phyloP scores from a whole-genome alignment of 2,329 filamentous ascomycete species.

The Cladophialophora psammophila region DNA sequence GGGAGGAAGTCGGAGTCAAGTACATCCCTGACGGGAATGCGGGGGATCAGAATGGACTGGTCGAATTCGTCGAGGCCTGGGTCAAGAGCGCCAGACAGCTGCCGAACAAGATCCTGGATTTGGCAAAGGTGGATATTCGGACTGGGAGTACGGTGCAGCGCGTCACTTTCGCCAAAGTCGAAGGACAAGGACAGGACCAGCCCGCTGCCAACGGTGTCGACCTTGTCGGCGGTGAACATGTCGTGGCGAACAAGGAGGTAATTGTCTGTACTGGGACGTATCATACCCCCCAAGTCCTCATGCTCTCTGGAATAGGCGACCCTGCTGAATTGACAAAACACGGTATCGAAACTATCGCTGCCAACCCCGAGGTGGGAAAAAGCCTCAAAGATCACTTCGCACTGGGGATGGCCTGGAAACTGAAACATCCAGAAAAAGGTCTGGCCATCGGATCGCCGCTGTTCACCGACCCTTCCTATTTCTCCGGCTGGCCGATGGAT shows the following conservation, averaged over 20 bases:
- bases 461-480: conserved; percentile 49
- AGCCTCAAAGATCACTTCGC: conserved; percentile 49
- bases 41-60: conserved; percentile 44
- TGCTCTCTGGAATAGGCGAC: conserved; percentile 46
- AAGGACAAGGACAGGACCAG: conserved; percentile 20
- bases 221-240: conserved; percentile 36
- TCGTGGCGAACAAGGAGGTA: conserved; percentile 50
- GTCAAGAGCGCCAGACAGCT: conserved; percentile 43
- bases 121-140: conserved; percentile 27
- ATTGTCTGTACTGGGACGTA: conserved; percentile 55
- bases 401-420: conserved; percentile 41
- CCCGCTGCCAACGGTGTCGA: conserved; percentile 41
- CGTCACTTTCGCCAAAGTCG: conserved; percentile 36
- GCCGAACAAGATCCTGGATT: conserved; percentile 37
- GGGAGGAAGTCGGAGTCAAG: conserved; percentile 47
- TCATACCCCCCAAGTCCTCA: conserved; percentile 51
- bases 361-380: conserved; percentile 48
- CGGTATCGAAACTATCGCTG: conserved; percentile 43
- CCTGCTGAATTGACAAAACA: conserved; percentile 43
- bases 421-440: conserved; percentile 44
- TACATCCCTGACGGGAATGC: conserved; percentile 41
- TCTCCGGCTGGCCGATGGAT: conserved; percentile 48
- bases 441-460: conserved; percentile 48
- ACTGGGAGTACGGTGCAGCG: conserved; percentile 39
- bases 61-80: conserved; percentile 45